Evolutionary conservation across 345 rosid species (phyloP), one percentile per base, ranked within the genome.

Genomic region (Brassica carinata): DNA sequence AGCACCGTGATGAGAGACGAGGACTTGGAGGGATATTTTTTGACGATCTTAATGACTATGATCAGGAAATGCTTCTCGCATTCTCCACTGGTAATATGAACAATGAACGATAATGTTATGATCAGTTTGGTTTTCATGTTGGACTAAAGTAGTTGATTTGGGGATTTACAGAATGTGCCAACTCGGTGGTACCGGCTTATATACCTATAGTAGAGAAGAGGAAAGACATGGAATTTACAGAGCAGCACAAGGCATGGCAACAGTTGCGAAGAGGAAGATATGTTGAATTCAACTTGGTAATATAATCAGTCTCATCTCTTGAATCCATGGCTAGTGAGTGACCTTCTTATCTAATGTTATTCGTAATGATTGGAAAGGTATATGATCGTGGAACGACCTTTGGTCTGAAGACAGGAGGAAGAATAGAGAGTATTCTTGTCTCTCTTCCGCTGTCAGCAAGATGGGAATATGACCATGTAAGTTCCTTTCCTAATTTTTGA

Each of bases 21-120:
- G 98, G 99, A 74, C 96, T 96, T 78, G 99, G 99, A 64, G 99
- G 99, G 61, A 89, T 96, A 67, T 96, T 96, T 86, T 96, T 96
- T 81, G 99, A 96, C 84, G 99, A 96, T 85, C 89, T 96, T 75
- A 92, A 93, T 83, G 91, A 91, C 73, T 85, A 87, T 38, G 96
- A 93, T 85, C 98, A 92, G 64, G 99, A 93, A 78, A 96, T 93
- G 98, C 98, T 93, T 78, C 92, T 96, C 72, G 80, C 90, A 40
- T 96, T 96, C 80, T 87, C 98, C 78, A 90, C 98, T 78, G 99
- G 99, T 93, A 91, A 71, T 23, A 23, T 23, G 26, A 23, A 23
- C 26, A 8, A 51, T 62, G 69, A 29, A 45, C 1, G 9, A 17
- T n/a, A 1, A 2, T 69, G 31, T 8, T 30, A 14, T 23, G 26